Evolutionary conservation across 1,284 basidiomycete genomes (phyloP), one percentile per base, ranked within the genome.

Genomic region (Ceratobasidium sp.): DNA sequence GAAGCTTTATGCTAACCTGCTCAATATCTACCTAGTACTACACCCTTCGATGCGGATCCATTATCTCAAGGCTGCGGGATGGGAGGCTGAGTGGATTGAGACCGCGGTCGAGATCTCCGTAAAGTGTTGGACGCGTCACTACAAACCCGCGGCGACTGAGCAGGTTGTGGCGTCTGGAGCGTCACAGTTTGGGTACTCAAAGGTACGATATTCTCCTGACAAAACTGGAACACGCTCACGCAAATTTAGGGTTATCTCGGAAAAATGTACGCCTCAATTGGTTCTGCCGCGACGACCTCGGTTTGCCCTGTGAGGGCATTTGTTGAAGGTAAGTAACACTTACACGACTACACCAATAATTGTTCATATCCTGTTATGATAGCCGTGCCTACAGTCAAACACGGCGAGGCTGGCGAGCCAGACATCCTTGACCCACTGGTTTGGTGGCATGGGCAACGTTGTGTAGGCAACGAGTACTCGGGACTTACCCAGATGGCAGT

Each of bases 401-500:
- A 41, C 22, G 41, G 9, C 7, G 41, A n/a, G 7, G 41, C 24
- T 1, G 53, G 48, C 11, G 22, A 54, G 15, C 51, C 53, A 14
- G 11, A 29, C 0, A 29, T 57, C 1, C 33, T 19, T 27, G 56
- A 69, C 48, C 66, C 53, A 5, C 51, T 69, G 15, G 14, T 1
- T 8, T 69, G 66, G 66, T 69, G 66, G 66, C 24, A 69, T 19
- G 56, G 19, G 19, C 64, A 66, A 33, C 51, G 64, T 9, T 27
- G 51, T 24, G 48, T 19, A 1, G 51, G 64, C 4, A 54, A 66
- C n/a, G 33, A 66, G 27, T 27, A 33, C 17, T 7, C 41, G 4
- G 64, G 64, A 3, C 64, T 66, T 24, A 66, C 64, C 1, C 64
- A 66, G 27, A 66, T 66, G 64, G 64, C 64, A 29, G 50, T 66